Percentiles rank a stretch among this genome's conserved stretches.
phyloP scores from a whole-genome alignment of 768 basidiomycete genomes.

The Lentinula detonsa region DNA sequence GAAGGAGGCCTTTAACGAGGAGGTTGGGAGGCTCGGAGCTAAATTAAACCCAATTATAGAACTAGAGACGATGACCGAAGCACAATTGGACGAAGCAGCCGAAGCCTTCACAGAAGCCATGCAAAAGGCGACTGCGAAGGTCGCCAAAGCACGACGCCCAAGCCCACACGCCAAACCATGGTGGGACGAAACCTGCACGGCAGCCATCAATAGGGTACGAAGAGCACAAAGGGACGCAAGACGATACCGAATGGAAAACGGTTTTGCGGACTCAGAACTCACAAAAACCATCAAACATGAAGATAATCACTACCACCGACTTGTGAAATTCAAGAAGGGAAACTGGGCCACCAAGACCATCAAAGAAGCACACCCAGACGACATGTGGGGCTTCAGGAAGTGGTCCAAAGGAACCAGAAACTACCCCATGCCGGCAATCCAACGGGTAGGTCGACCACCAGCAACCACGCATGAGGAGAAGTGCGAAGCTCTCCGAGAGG shows the following conservation, averaged over 20 bases:
- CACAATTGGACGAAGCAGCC: background rate
- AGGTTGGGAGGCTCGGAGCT: background rate
- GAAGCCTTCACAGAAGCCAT: conserved; percentile 1
- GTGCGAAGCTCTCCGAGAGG: background rate
- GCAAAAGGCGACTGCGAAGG: conserved; percentile 1
- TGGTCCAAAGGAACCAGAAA: conserved; percentile 18
- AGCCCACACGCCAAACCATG: conserved; percentile 11
- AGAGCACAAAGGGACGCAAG: background rate
- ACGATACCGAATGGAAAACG: background rate
- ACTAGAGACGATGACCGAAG: background rate
- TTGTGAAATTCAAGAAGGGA: conserved; percentile 13
- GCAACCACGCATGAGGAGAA: background rate
- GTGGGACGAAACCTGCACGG: conserved; percentile 16
- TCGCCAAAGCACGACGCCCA: background rate
- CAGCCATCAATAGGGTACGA: conserved; percentile 8
- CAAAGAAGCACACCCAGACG: conserved; percentile 10
- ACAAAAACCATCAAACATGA: background rate
- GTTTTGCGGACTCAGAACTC: background rate
- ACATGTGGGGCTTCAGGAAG: conserved; percentile 17
- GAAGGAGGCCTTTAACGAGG: conserved; percentile 7
- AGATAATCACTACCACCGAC: conserved; percentile 14
- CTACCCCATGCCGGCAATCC: conserved; percentile 21
- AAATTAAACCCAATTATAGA: background rate
- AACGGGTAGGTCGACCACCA: conserved; percentile 4
- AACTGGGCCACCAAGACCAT: conserved; percentile 16